Base-by-base conservation (phyloP, 2,329 filamentous ascomycete genomes). In the Diaporthe citri region DNA sequence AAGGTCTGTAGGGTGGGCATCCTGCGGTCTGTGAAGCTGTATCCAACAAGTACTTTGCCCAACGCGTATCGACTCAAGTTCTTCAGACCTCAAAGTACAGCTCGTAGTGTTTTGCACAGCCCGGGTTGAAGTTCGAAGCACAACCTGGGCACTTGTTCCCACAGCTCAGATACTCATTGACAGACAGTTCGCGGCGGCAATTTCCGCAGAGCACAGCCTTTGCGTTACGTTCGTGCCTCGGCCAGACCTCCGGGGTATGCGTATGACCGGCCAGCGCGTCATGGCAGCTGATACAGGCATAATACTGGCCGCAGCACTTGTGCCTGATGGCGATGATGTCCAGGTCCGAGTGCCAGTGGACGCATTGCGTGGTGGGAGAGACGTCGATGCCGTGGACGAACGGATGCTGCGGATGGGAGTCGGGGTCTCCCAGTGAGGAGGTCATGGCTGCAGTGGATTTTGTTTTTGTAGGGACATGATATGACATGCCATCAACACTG, bases 261-360 rank as follows among this genome's bases (percentile, higher is more conserved):
- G 52, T 15, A 59, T 79, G 78, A 17, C 28, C 34, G 22, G 75
- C 77, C 34, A 78, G 25, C 0, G 74, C 78, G 7, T 78, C 76
- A 62, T 79, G 78, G 56, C 78, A 79, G 75, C 75, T 76, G 56
- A 77, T 77, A 69, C 78, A 79, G 56, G 78, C 78, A 71, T 79
- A 79, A 70, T 78, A 79, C 5, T 78, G 52, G n/a, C 71, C 74
- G 59, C 78, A 79, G 76, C 78, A 79, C 52, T 72, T 76, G 75
- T 79, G 78, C 28, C 74, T 76, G 51, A 79, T 79, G 70, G 78
- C 78, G 36, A 79, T 78, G 57, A 79, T 75, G 59, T 79, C 78
- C 57, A 72, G 76, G 4, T 75, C 73, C 4, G 78, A 79, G 34
- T 79, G 74, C 78, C 78, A 79, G 69, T 79, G 78, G 25, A 73